A percentile compares a stretch with the other conserved stretches of the same genome.
Evolutionary conservation across 2,329 filamentous ascomycete species (phyloP).

Genomic region (Fusarium camptoceras): DNA sequence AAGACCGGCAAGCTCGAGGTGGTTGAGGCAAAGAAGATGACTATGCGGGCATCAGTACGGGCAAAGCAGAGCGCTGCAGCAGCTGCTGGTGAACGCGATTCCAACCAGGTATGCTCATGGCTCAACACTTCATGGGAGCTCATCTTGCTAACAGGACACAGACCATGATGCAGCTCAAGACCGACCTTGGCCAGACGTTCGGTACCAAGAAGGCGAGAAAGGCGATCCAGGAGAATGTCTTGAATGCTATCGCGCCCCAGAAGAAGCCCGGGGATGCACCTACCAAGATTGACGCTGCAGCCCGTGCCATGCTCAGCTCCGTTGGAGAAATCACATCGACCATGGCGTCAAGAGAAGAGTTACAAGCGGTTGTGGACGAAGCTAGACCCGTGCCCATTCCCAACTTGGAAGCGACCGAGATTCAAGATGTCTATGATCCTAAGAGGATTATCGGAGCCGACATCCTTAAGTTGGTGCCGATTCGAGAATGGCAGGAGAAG

Average conservation of each 20-base stretch:
- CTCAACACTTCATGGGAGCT: neutral
- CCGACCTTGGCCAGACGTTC: constrained; percentile 80
- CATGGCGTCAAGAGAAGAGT: constrained; percentile 75
- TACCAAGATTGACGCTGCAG: constrained; percentile 66
- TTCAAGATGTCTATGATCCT: constrained; percentile 79
- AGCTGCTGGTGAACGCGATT: constrained; percentile 53
- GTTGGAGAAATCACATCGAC: constrained; percentile 71
- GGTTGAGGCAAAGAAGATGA: constrained; percentile 73
- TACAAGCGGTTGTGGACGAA: constrained; percentile 72
- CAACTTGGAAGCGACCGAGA: constrained; percentile 73
- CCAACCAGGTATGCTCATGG: constrained; percentile 44
- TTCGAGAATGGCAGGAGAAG: constrained; percentile 80
- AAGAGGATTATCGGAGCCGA: constrained; percentile 74
- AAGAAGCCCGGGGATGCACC: constrained; percentile 51
- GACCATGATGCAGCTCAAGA: constrained; percentile 71
- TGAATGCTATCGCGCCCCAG: constrained; percentile 74
- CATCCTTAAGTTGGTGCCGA: constrained; percentile 73
- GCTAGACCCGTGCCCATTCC: constrained; percentile 79
- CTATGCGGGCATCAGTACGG: constrained; percentile 67
- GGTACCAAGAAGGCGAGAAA: constrained; percentile 90
- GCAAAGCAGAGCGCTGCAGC: constrained; percentile 64
- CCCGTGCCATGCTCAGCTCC: constrained; percentile 70
- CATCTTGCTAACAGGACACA: constrained; percentile 50
- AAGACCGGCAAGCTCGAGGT: constrained; percentile 69
- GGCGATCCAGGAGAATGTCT: constrained; percentile 73